phyloP scores from a whole-genome alignment of 1,284 basidiomycete genomes.

The Moniliophthora roreri region DNA sequence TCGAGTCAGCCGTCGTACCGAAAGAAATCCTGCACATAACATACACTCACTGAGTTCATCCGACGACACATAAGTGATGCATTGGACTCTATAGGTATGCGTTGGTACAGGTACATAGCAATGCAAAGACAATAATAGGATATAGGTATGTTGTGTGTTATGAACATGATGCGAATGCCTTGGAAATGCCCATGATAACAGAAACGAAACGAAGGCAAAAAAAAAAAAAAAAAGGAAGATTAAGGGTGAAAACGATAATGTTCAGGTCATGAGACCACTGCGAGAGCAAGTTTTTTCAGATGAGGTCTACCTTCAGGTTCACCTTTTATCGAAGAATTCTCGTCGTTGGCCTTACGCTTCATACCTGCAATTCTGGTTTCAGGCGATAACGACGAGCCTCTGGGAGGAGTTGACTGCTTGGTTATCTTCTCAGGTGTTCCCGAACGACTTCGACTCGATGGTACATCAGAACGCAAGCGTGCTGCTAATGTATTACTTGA shows the following conservation, averaged over 20 bases:
- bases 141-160: too few species aligned
- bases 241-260: too few species aligned
- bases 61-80: too few species aligned
- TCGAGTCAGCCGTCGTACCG: too few species aligned
- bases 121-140: too few species aligned
- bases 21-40: too few species aligned
- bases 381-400: constrained; percentile 47
- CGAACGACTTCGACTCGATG: constrained; percentile 60
- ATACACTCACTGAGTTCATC: too few species aligned
- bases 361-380: constrained; percentile 50
- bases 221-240: neutral
- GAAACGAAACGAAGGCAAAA: too few species aligned
- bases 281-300: constrained; percentile 54
- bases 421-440: constrained; percentile 60
- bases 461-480: constrained; percentile 58
- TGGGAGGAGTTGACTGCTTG: constrained; percentile 26
- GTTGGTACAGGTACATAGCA: too few species aligned
- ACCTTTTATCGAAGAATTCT: constrained; percentile 35
- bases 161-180: too few species aligned
- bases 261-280: neutral
- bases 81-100: too few species aligned
- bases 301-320: constrained; percentile 52
- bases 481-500: constrained; percentile 64
- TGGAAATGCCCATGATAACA: too few species aligned
- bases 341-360: constrained; percentile 70